Conservation (phyloP, 129 eudicot genomes). For the Centella asiatica region DNA sequence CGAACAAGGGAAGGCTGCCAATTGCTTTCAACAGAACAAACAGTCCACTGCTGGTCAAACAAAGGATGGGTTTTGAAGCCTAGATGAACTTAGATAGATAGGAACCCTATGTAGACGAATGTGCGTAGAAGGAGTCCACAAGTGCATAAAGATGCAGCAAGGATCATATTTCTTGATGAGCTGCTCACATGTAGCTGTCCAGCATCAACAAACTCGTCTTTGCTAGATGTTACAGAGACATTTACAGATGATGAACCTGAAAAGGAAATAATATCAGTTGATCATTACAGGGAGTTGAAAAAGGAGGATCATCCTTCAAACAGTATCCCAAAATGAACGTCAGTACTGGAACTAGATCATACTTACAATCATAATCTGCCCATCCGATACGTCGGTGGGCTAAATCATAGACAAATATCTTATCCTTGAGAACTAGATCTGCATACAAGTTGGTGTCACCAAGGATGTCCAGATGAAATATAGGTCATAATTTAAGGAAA, state of each 20-base stretch:
- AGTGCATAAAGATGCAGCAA: slow-evolving; percentile 1
- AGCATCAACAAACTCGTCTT: slow-evolving; percentile 60
- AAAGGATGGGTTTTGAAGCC: slow-evolving; percentile 3
- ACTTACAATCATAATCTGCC: slow-evolving; percentile 95
- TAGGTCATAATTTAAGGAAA: neutral
- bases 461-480: neutral
- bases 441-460: neutral
- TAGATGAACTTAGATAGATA: slow-evolving; percentile 18
- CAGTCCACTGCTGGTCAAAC: neutral
- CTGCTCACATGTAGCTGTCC: slow-evolving; percentile 58
- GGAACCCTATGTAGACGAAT: slow-evolving; percentile 8
- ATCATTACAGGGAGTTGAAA: neutral
- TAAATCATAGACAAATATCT: slow-evolving; percentile 73
- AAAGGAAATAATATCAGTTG: neutral
- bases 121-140: slow-evolving; percentile 21
- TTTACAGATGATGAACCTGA: slow-evolving; percentile 79
- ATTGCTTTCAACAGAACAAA: slow-evolving; percentile 17
- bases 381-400: slow-evolving; percentile 74
- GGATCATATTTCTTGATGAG: slow-evolving; percentile 25
- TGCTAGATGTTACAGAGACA: slow-evolving; percentile 66
- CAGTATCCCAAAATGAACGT: neutral
- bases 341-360: neutral
- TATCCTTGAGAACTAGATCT: slow-evolving; percentile 94
- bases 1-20: slow-evolving; percentile 8
- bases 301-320: neutral